Percentiles rank a stretch among this genome's conserved stretches.
These are phyloP conservation scores for Phenoliferia sp. DNA, from an alignment of 1,284 basidiomycete species.

Conservation along the genomic window DNA sequence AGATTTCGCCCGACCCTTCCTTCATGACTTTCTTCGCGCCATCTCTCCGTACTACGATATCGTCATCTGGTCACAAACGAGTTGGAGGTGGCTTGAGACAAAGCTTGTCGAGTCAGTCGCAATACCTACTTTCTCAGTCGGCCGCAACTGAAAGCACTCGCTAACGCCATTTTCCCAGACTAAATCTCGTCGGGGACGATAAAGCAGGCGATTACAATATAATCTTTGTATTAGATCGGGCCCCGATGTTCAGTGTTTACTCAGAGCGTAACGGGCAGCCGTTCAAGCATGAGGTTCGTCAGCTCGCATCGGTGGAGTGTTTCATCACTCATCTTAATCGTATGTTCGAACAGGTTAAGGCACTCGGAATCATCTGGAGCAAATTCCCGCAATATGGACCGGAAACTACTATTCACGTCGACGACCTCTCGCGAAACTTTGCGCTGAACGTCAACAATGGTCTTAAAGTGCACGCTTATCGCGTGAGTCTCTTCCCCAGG, in stretches of 20 bases:
- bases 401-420: constrained; percentile 26
- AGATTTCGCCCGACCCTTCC: constrained; percentile 72
- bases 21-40: constrained; percentile 76
- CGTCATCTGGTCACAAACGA: constrained; percentile 72
- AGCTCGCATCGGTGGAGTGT: background rate
- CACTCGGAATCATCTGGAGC: constrained; percentile 81
- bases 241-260: constrained; percentile 10
- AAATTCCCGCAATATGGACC: constrained; percentile 58
- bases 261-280: constrained; percentile 64
- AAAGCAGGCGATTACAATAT: constrained; percentile 55
- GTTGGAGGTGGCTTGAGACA: constrained; percentile 86
- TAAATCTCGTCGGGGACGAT: constrained; percentile 64
- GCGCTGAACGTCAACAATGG: constrained; percentile 32
- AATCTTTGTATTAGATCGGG: constrained; percentile 44
- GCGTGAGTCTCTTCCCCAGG: too few relatives aligned
- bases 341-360: constrained; percentile 55
- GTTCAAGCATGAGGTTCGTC: constrained; percentile 59
- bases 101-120: constrained; percentile 65
- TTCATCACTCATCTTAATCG: background rate
- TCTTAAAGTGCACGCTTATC: constrained; percentile 33
- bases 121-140: background rate
- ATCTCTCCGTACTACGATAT: constrained; percentile 79
- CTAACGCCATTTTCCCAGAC: background rate
- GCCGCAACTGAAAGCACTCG: background rate
- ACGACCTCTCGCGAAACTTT: constrained; percentile 14